Evolutionary conservation across 2,329 filamentous ascomycete species (phyloP).

Genomic region (Aureobasidium pullulans): DNA sequence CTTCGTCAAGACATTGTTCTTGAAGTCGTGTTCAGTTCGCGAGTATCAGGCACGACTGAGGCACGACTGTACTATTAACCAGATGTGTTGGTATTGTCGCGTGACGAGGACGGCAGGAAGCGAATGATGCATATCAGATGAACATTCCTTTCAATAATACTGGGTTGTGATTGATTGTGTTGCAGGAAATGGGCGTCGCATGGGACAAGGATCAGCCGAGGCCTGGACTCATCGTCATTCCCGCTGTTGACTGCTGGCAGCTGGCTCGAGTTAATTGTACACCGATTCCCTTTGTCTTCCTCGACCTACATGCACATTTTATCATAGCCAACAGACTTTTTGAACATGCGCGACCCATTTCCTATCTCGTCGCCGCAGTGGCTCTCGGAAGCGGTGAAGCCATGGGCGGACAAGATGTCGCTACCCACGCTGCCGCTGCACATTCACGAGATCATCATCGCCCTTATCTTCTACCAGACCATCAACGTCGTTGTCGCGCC

Average conservation of each 20-base stretch:
- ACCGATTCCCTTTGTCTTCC: background rate
- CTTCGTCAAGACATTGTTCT: too few relatives aligned
- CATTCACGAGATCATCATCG: conserved; percentile 65
- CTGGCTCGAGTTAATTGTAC: background rate
- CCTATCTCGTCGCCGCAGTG: conserved; percentile 49
- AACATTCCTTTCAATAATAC: background rate
- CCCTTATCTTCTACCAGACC: conserved; percentile 60
- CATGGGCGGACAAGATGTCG: conserved; percentile 54
- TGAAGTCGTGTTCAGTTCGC: too few relatives aligned
- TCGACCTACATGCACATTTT: background rate
- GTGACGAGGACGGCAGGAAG: too few relatives aligned
- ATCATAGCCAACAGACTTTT: background rate
- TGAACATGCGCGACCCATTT: conserved; percentile 66
- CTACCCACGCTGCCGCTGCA: conserved; percentile 66
- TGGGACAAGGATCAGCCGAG: background rate
- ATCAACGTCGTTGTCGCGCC: conserved; percentile 63
- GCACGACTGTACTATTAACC: too few relatives aligned
- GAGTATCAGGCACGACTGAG: too few relatives aligned
- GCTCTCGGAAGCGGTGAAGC: conserved; percentile 51
- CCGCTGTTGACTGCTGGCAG: background rate
- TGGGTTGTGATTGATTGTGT: background rate
- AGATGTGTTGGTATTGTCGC: too few relatives aligned
- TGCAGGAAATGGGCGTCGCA: background rate
- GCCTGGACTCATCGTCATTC: background rate
- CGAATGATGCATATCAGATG: background rate